A percentile compares a stretch with the other conserved stretches of the same genome.
These are phyloP conservation scores for Magnusiomyces sp. DNA, from an alignment of 1,139 yeast species.

Conservation along the genomic window DNA sequence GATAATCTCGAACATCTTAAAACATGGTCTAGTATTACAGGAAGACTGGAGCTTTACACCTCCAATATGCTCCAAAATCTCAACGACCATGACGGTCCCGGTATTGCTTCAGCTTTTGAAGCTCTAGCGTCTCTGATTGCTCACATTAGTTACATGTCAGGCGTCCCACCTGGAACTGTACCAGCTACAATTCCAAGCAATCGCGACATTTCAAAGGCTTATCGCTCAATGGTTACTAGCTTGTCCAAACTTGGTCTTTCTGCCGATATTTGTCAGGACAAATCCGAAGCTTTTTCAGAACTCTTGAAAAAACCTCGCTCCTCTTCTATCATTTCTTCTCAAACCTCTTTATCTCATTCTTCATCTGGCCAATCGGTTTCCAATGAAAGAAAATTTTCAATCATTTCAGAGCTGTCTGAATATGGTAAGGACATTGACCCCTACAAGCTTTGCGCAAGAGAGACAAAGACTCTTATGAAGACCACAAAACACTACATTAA, in stretches of 20 bases:
- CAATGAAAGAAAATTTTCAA: slow-evolving; percentile 9
- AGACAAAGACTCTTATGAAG: slow-evolving; percentile 7
- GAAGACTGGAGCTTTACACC: slow-evolving; percentile 11
- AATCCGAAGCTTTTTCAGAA: slow-evolving; percentile 1
- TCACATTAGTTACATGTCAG: slow-evolving; percentile 22
- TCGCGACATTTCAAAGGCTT: slow-evolving; percentile 21
- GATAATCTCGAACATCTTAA: slow-evolving; percentile 10
- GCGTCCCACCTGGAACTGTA: slow-evolving; percentile 26
- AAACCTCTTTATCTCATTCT: slow-evolving; percentile 8
- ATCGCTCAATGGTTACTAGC: slow-evolving; percentile 22
- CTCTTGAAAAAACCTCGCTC: slow-evolving; percentile 8
- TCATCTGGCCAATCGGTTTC: slow-evolving; percentile 1
- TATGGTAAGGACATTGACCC: slow-evolving; percentile 11
- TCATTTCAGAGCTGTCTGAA: slow-evolving; percentile 12
- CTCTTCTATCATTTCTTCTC: slow-evolving; percentile 11
- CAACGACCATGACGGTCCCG: slow-evolving; percentile 14
- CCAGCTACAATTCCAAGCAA: slow-evolving; percentile 20
- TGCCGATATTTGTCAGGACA: slow-evolving; percentile 17
- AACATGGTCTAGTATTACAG: slow-evolving; percentile 17
- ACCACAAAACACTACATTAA: slow-evolving; percentile 10
- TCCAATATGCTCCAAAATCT: slow-evolving; percentile 14
- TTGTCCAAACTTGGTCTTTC: slow-evolving; percentile 21
- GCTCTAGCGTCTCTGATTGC: slow-evolving; percentile 21
- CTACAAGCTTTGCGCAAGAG: slow-evolving; percentile 10
- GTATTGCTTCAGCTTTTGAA: slow-evolving; percentile 16